Conservation (phyloP, 176 grass and related monocot species). For the Zoysia japonica region DNA sequence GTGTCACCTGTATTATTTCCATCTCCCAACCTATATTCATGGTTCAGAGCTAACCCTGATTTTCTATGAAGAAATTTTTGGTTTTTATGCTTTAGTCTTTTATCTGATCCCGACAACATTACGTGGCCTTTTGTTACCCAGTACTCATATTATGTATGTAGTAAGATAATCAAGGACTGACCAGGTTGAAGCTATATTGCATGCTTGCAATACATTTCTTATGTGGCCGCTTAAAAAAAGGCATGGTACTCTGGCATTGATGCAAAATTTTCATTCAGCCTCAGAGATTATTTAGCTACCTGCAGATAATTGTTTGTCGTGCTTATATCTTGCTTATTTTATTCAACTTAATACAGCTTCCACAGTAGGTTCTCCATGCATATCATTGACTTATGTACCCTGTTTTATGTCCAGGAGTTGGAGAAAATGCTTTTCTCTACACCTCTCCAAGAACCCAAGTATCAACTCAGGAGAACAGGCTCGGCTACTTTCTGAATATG, state of each 20-base stretch:
- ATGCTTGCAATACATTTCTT: not conserved
- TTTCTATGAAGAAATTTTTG: not conserved
- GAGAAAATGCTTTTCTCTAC: conserved; percentile 61
- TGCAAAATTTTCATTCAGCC: not conserved
- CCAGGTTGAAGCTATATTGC: not conserved
- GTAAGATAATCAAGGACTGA: not conserved
- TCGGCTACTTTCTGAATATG: conserved; percentile 64
- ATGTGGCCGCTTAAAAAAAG: not conserved
- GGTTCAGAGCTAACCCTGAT: not conserved
- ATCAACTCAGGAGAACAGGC: conserved; percentile 83
- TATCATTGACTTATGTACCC: not conserved
- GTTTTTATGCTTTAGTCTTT: conserved; percentile 12
- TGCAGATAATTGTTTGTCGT: not conserved
- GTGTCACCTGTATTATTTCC: not conserved
- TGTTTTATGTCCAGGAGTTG: conserved; percentile 60
- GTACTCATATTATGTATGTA: not conserved
- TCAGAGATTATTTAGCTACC: not conserved
- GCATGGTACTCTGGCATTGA: not conserved
- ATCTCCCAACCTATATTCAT: not conserved
- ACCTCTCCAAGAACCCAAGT: conserved; percentile 62
- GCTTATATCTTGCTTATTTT: conserved; percentile 6
- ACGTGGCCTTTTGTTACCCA: not conserved
- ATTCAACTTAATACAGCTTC: not conserved
- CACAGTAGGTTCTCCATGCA: not conserved
- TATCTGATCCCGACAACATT: conserved; percentile 12